phyloP scores from a whole-genome alignment of 176 grass and related monocot species.

The Carex parvula region DNA sequence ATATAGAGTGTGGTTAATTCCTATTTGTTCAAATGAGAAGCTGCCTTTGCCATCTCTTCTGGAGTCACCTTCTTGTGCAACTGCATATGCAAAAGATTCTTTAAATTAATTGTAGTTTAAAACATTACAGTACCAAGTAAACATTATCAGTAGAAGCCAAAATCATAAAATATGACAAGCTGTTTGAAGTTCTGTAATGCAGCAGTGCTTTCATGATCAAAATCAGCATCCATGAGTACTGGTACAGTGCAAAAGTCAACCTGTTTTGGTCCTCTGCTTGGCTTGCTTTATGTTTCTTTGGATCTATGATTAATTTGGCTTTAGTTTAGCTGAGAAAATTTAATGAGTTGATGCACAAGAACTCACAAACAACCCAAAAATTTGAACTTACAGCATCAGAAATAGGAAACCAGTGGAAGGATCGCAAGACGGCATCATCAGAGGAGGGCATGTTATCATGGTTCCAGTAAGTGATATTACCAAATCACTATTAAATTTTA shows the following conservation, averaged over 20 bases:
- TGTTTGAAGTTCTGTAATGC: background rate
- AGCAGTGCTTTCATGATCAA: background rate
- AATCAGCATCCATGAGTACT: slow-evolving; percentile 9
- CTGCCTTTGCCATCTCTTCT: slow-evolving; percentile 57
- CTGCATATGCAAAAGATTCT: slow-evolving; percentile 46
- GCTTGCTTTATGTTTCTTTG: background rate
- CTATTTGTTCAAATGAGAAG: slow-evolving; percentile 36
- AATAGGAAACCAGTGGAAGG: slow-evolving; percentile 86
- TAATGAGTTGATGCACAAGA: background rate
- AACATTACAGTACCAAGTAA: background rate
- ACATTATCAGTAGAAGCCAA: slow-evolving; percentile 4
- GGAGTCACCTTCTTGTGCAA: slow-evolving; percentile 72
- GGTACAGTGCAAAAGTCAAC: background rate
- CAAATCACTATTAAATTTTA: too few species aligned
- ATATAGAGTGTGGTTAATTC: slow-evolving; percentile 15
- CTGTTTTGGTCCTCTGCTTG: background rate
- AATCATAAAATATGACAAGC: slow-evolving; percentile 2
- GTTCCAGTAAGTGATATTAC: slow-evolving; percentile 84
- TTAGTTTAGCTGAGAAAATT: slow-evolving; percentile 2
- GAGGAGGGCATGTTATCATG: slow-evolving; percentile 72
- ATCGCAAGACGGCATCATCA: slow-evolving; percentile 68
- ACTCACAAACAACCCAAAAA: background rate
- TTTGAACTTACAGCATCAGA: slow-evolving; percentile 66
- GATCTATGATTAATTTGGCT: background rate
- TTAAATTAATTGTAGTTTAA: background rate